Evolutionary conservation across 1,139 yeast species (phyloP).

Genomic region (Saccharomyces hybrid): DNA sequence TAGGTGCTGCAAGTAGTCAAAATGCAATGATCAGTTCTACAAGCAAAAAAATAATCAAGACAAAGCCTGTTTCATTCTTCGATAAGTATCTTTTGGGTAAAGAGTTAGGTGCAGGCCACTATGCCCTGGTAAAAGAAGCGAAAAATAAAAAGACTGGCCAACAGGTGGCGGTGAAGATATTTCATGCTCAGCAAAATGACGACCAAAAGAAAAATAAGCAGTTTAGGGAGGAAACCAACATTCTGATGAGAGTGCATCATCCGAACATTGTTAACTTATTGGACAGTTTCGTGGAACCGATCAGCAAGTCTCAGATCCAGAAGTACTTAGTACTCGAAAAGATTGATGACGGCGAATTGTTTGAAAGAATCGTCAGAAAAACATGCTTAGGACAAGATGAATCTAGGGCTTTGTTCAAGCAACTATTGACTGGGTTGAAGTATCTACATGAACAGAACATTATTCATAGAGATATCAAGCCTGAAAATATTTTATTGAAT

Average conservation of each 20-base stretch:
- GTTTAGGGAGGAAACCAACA: slow-evolving; percentile 59
- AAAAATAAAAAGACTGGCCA: slow-evolving; percentile 49
- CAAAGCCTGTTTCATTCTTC: slow-evolving; percentile 34
- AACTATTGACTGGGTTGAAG: slow-evolving; percentile 51
- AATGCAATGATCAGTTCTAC: slow-evolving; percentile 5
- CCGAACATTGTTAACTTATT: slow-evolving; percentile 62
- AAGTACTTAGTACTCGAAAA: slow-evolving; percentile 67
- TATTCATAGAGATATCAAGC: slow-evolving; percentile 71
- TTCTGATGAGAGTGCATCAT: slow-evolving; percentile 58
- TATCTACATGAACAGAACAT: slow-evolving; percentile 58
- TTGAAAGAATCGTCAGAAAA: slow-evolving; percentile 60
- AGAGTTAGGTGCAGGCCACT: slow-evolving; percentile 68
- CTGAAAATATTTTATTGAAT: slow-evolving; percentile 64
- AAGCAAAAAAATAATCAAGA: slow-evolving; percentile 10
- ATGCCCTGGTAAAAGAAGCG: slow-evolving; percentile 71
- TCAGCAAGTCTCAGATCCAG: slow-evolving; percentile 44
- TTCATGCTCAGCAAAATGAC: slow-evolving; percentile 56
- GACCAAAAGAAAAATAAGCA: slow-evolving; percentile 41
- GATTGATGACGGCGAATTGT: slow-evolving; percentile 66
- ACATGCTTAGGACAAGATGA: slow-evolving; percentile 53
- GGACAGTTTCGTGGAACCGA: slow-evolving; percentile 62
- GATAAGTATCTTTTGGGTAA: slow-evolving; percentile 55
- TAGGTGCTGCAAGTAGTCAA: slow-evolving; percentile 22
- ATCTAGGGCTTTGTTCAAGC: slow-evolving; percentile 52
- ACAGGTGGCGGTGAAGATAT: slow-evolving; percentile 65